phyloP scores from a whole-genome alignment of 2,329 filamentous ascomycete species.

The Penicillium digitatum region DNA sequence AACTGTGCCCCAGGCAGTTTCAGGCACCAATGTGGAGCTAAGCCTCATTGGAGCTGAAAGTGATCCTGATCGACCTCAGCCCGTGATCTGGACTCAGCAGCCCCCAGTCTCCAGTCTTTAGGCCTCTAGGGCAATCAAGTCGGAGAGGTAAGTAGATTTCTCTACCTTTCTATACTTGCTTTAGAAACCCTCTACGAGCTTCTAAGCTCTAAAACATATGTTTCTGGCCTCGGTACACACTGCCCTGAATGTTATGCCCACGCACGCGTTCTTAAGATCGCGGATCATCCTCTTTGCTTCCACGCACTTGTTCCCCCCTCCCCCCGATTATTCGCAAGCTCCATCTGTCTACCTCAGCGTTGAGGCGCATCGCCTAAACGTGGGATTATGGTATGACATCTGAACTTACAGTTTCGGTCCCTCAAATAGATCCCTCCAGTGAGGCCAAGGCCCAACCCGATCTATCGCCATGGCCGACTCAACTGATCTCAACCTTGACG shows the following conservation, averaged over 20 bases:
- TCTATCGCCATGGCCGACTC: slow-evolving; percentile 39
- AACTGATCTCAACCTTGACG: slow-evolving; percentile 42
- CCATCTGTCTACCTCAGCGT: slow-evolving; percentile 10
- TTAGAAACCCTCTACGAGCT: background rate
- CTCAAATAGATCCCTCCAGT: slow-evolving; percentile 3
- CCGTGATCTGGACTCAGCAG: slow-evolving; percentile 20
- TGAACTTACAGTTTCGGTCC: slow-evolving; percentile 13
- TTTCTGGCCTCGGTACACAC: slow-evolving; percentile 10
- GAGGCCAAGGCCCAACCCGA: slow-evolving; percentile 17
- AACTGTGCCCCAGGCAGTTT: background rate
- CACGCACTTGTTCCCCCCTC: slow-evolving; percentile 36
- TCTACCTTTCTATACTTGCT: background rate
- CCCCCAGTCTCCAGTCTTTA: slow-evolving; percentile 12
- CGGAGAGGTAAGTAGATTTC: slow-evolving; percentile 3
- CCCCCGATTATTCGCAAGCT: slow-evolving; percentile 14
- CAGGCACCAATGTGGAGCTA: background rate
- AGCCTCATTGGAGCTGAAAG: slow-evolving; percentile 8
- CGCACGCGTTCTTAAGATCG: slow-evolving; percentile 31
- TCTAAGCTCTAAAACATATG: slow-evolving; percentile 1
- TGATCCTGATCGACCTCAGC: slow-evolving; percentile 13
- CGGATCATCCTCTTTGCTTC: slow-evolving; percentile 32
- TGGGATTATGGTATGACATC: slow-evolving; percentile 21
- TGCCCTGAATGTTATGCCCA: slow-evolving; percentile 32
- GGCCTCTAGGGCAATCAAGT: slow-evolving; percentile 5
- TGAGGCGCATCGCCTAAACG: background rate